Base-by-base conservation (phyloP, 1,284 basidiomycete species). In the Malassezia japonica region DNA sequence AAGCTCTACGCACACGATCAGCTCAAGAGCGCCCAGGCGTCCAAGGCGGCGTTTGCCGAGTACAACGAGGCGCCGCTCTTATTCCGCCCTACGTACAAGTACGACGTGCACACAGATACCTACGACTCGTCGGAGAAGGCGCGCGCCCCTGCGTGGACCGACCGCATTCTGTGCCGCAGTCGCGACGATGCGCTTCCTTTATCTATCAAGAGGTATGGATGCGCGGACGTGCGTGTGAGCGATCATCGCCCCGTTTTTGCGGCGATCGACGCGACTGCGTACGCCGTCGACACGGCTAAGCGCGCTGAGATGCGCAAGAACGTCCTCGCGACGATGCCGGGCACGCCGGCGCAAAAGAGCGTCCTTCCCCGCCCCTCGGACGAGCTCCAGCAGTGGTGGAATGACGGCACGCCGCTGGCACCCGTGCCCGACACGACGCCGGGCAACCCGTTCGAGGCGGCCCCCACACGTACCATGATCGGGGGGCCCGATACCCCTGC, bases 81-180 rank as follows among this genome's bases (percentile, higher is more conserved):
- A 3, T 99, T 99, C 76, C 78, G 80, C 13, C 89, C 90, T 1
- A 94, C 89, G 3, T 91, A 91, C 75, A 82, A 84, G 58, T 90
- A 88, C 70, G 86, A 91, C 70, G 75, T 77, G 38, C 76, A 76
- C 4, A 75, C 87, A 7, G 84, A 92, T 59, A 78, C 78, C 40
- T 99, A 96, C 73, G 94, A 99, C 72, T 85, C 88, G 3, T 87
- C 87, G 59, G 94, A 98, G 74, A 99, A 98, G 76, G 82, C 85
- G 78, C 81, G 94, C 6, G 85, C 95, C 68, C 94, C 94, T 1
- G 88, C 92, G 7, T 98, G 92, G 91, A 98, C 70, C 6, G 70
- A 71, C 47, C 63, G 70, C 20, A 82, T 99, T 13, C 73, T 99
- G 44, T 94, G 84, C 76, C 82, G 81, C 56, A 65, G 76, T 0